These are phyloP conservation scores for Trichoderma afroharzianum DNA, from an alignment of 2,329 filamentous ascomycete species.

Conservation along the genomic window DNA sequence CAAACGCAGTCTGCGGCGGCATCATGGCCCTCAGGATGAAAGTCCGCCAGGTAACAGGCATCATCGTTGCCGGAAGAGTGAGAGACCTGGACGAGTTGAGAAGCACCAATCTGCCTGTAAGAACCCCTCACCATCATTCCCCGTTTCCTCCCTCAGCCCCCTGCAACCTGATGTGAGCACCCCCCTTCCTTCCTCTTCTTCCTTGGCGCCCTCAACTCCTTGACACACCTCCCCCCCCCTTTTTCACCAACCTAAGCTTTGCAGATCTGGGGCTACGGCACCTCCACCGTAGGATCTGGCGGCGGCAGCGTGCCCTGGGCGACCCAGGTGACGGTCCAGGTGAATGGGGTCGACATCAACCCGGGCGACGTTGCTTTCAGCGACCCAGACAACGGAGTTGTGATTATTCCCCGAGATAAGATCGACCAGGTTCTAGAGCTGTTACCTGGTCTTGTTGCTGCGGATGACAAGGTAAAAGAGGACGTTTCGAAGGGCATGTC, in stretches of 20 bases:
- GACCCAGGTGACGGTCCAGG: conserved; percentile 42
- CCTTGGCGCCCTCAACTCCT: neutral
- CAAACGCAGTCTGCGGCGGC: conserved; percentile 70
- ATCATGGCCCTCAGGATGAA: conserved; percentile 72
- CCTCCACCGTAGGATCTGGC: conserved; percentile 56
- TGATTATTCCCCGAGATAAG: conserved; percentile 61
- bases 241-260: conserved; percentile 17
- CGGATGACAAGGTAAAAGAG: conserved; percentile 59
- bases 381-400: conserved; percentile 66
- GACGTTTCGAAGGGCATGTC: conserved; percentile 61
- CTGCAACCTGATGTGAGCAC: neutral
- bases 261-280: conserved; percentile 54
- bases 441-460: conserved; percentile 47
- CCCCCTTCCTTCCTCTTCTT: neutral
- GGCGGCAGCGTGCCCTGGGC: conserved; percentile 56
- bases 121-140: conserved; percentile 22
- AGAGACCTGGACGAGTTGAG: conserved; percentile 62
- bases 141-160: neutral
- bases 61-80: conserved; percentile 65
- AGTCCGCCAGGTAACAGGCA: conserved; percentile 53
- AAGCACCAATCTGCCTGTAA: conserved; percentile 53
- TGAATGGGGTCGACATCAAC: conserved; percentile 40
- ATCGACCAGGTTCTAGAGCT: conserved; percentile 58
- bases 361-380: conserved; percentile 67
- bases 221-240: conserved; percentile 1